Conservation (phyloP, 2,329 filamentous ascomycete species). For the Ophiostoma novo-ulmi region DNA sequence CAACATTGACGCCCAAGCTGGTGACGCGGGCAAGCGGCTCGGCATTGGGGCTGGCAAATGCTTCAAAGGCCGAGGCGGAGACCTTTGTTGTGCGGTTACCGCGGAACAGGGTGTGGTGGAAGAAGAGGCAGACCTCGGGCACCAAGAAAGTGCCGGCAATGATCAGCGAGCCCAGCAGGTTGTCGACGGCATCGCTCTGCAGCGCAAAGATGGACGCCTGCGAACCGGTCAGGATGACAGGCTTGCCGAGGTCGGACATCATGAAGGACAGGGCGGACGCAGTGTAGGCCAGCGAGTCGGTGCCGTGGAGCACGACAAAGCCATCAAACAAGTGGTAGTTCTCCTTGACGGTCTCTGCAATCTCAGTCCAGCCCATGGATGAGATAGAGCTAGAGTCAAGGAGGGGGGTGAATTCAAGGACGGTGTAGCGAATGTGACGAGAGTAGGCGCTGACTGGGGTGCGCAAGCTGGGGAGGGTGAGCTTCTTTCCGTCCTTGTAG, state of each 20-base stretch:
- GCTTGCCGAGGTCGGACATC: slow-evolving; percentile 85
- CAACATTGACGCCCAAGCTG: slow-evolving; percentile 72
- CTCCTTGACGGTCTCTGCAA: slow-evolving; percentile 69
- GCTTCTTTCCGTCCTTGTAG: slow-evolving; percentile 45
- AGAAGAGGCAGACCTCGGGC: slow-evolving; percentile 89
- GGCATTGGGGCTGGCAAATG: slow-evolving; percentile 84
- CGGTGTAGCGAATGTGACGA: slow-evolving; percentile 74
- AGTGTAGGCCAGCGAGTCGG: slow-evolving; percentile 84
- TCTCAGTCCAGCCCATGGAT: slow-evolving; percentile 77
- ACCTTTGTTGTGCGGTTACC: slow-evolving; percentile 87
- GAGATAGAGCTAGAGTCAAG: slow-evolving; percentile 90
- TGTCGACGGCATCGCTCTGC: slow-evolving; percentile 87
- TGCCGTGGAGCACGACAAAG: slow-evolving; percentile 87
- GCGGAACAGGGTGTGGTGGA: slow-evolving; percentile 84
- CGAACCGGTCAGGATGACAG: slow-evolving; percentile 77
- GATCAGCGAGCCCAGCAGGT: slow-evolving; percentile 80
- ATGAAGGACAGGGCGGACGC: slow-evolving; percentile 90
- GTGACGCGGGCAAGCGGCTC: slow-evolving; percentile 76
- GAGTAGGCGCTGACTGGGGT: slow-evolving; percentile 77
- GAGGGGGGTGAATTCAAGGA: slow-evolving; percentile 77
- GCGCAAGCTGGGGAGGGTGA: slow-evolving; percentile 61
- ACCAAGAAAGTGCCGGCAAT: slow-evolving; percentile 90
- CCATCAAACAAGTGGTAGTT: slow-evolving; percentile 89
- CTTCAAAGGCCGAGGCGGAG: slow-evolving; percentile 77
- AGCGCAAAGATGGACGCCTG: slow-evolving; percentile 85